Base-by-base conservation (phyloP, 2,329 filamentous ascomycete genomes). In the Talaromyces piceae region DNA sequence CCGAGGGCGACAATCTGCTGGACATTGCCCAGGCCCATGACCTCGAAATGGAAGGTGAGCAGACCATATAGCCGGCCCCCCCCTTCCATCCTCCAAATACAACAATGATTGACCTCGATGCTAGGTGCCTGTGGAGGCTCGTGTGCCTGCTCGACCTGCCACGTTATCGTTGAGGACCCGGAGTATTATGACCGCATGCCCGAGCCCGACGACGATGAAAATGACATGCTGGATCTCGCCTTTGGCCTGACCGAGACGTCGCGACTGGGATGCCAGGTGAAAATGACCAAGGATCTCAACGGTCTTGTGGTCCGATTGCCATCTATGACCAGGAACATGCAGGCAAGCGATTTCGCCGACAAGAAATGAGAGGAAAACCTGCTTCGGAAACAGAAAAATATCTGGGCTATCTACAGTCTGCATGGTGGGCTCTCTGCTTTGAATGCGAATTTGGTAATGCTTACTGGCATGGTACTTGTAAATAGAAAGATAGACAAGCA, bases 1-100 rank as follows among this genome's bases (percentile, higher is more conserved):
- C 82, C 12, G 83, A 87, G 61, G 93, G 93, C 46, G 90, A 95
- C 70, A 98, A 98, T 69, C 76, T 98, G 49, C 78, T 98, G 50
- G 91, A 97, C 64, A 91, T 98, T 63, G 93, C 91, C 20, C 91
- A 96, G 68, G 88, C 87, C 43, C 82, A 97, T 69, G 91, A 97
- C 64, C 76, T 98, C 39, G 93, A 98, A 69, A 97, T 98, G 91
- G 93, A 98, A 76, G 91, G 81, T 80, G 66, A 54, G 71, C 61
- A 9, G n/a, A n/a, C 4, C 16, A 4, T 37, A 18, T 37, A 18
- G 33, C 33, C 33, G 3, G n/a, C 16, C 5, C 26, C 33, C n/a
- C n/a, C n/a, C n/a, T n/a, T n/a, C n/a, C n/a, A n/a, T n/a, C n/a
- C n/a, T n/a, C n/a, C n/a, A n/a, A n/a, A 12, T 41, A 54, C 27